Conservation (phyloP, 371 early-diverging fungal genomes). For the Gilbertella persicaria region DNA sequence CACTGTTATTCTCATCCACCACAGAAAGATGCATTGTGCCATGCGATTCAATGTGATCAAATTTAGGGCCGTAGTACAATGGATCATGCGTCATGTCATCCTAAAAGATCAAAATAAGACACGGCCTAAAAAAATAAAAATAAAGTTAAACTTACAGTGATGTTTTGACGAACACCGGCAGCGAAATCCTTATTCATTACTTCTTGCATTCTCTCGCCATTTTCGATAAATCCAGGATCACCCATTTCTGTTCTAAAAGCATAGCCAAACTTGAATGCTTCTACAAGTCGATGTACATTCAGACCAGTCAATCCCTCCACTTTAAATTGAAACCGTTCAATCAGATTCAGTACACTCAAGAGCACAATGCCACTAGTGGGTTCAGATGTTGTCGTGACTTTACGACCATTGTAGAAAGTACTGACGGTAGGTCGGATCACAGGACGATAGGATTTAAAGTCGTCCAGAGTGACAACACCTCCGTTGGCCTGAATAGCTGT, state of each 20-base stretch:
- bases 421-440: constrained; percentile 62
- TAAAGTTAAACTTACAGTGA: constrained; percentile 56
- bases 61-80: constrained; percentile 78
- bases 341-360: constrained; percentile 83
- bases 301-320: constrained; percentile 54
- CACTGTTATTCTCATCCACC: constrained; percentile 82
- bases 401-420: constrained; percentile 78
- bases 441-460: constrained; percentile 75
- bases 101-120: constrained; percentile 14
- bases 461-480: constrained; percentile 84
- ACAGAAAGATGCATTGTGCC: constrained; percentile 98
- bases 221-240: constrained; percentile 75
- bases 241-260: constrained; percentile 84
- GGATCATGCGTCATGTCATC: constrained; percentile 43
- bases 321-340: constrained; percentile 81
- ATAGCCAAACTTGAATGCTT: constrained; percentile 91
- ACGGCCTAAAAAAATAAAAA: neutral
- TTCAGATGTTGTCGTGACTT: constrained; percentile 64
- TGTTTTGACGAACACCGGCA: constrained; percentile 61
- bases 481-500: constrained; percentile 66
- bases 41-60: constrained; percentile 79
- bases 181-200: constrained; percentile 77
- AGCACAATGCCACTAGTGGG: constrained; percentile 89
- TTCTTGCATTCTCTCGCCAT: constrained; percentile 52
- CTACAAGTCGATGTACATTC: constrained; percentile 80